Evolutionary conservation across 2,329 filamentous ascomycete genomes (phyloP).

Genomic region (Scedosporium dehoogii): DNA sequence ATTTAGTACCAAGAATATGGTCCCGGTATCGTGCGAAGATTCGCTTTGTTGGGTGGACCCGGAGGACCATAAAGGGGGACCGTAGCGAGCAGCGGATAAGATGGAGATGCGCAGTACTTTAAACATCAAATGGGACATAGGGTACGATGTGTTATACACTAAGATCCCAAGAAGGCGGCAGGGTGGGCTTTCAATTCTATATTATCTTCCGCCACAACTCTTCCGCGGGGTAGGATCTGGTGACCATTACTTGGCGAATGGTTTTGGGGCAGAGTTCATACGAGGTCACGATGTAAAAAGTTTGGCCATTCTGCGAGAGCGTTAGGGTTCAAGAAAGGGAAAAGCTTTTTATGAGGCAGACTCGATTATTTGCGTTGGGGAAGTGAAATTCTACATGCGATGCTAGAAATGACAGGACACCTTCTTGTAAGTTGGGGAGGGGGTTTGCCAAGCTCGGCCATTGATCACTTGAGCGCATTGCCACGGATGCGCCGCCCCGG

Average conservation of each 20-base stretch:
- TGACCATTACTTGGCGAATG: neutral
- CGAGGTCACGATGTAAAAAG: neutral
- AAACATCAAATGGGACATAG: too few species aligned
- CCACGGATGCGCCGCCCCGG: neutral
- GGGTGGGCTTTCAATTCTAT: neutral
- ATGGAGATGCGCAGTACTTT: neutral
- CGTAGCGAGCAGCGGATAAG: neutral
- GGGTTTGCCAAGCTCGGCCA: too few species aligned
- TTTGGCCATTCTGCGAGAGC: neutral
- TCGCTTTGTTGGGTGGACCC: constrained; percentile 85
- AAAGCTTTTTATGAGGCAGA: neutral
- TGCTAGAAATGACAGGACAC: too few species aligned
- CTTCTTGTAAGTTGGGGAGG: too few species aligned
- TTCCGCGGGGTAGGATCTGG: neutral
- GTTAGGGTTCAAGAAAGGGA: neutral
- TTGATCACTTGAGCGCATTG: too few species aligned
- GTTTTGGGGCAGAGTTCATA: neutral
- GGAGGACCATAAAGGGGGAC: constrained; percentile 55
- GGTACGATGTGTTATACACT: neutral
- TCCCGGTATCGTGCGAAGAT: constrained; percentile 88
- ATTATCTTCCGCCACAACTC: neutral
- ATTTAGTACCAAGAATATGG: constrained; percentile 85
- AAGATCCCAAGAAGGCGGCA: neutral
- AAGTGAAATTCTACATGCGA: neutral
- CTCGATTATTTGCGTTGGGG: neutral